Conservation (phyloP, 2,329 filamentous ascomycete genomes). For the Ceratocystis diversiconidia region DNA sequence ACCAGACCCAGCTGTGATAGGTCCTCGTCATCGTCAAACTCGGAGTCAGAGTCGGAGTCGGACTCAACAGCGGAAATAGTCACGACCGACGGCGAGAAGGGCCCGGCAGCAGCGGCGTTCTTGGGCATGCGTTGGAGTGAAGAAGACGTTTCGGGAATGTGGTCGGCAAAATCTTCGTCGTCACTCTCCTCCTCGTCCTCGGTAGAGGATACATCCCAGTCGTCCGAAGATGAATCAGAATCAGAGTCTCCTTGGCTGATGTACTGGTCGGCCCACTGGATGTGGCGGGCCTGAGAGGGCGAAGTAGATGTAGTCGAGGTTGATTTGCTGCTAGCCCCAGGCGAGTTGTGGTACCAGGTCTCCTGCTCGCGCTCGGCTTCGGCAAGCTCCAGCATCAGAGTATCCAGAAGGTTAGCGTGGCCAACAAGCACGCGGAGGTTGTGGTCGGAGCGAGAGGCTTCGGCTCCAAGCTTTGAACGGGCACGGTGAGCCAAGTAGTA, state of each 20-base stretch:
- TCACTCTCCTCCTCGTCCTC: constrained; percentile 11
- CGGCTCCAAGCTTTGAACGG: constrained; percentile 83
- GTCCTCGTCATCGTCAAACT: constrained; percentile 45
- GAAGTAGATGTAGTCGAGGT: constrained; percentile 24
- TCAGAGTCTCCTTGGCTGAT: constrained; percentile 28
- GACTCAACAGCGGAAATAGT: constrained; percentile 1
- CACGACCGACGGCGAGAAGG: background rate
- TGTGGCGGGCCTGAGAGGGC: constrained; percentile 52
- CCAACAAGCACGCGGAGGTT: constrained; percentile 89
- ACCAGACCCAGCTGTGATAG: constrained; percentile 52
- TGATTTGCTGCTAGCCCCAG: constrained; percentile 53
- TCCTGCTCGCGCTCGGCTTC: constrained; percentile 82
- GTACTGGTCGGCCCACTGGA: constrained; percentile 56
- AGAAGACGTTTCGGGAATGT: background rate
- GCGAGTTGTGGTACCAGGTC: constrained; percentile 92
- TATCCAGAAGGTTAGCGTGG: constrained; percentile 95
- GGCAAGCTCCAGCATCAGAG: constrained; percentile 79
- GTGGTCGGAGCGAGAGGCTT: constrained; percentile 83
- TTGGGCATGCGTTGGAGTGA: background rate
- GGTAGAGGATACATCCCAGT: constrained; percentile 20
- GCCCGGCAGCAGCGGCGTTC: background rate
- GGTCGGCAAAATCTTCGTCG: constrained; percentile 8
- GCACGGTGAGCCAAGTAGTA: constrained; percentile 98
- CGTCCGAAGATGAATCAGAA: background rate
- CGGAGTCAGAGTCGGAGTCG: constrained; percentile 28